These are phyloP conservation scores for Lactifluus pinguis DNA, from an alignment of 768 basidiomycete species.

Conservation along the genomic window DNA sequence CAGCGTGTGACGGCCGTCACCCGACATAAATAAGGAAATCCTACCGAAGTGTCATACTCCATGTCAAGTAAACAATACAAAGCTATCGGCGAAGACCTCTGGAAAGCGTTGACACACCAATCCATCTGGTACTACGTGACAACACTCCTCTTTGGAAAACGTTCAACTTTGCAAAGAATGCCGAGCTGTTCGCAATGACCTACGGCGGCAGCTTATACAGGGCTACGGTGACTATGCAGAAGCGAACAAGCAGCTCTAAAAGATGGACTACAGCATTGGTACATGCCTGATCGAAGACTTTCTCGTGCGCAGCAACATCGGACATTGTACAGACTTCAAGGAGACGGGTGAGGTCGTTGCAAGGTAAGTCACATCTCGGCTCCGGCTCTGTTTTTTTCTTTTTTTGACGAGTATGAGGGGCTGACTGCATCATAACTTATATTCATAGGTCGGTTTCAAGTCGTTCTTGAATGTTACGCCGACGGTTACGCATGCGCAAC, in stretches of 20 bases:
- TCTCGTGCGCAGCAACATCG: slow-evolving; percentile 83
- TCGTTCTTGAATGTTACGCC: slow-evolving; percentile 93
- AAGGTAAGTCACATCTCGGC: slow-evolving; percentile 41
- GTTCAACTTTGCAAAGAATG: slow-evolving; percentile 63
- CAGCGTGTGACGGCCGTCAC: too few relatives aligned
- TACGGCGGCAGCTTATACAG: slow-evolving; percentile 95
- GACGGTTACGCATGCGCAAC: slow-evolving; percentile 56
- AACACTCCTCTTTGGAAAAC: slow-evolving; percentile 17
- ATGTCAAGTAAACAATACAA: slow-evolving; percentile 88
- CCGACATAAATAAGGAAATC: too few relatives aligned
- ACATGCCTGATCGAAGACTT: slow-evolving; percentile 96
- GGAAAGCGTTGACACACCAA: slow-evolving; percentile 57
- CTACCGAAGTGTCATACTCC: too few relatives aligned
- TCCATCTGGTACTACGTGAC: slow-evolving; percentile 9
- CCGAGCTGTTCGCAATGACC: slow-evolving; percentile 92
- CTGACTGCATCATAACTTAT: background rate
- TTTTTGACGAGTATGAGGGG: background rate
- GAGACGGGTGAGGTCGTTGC: slow-evolving; percentile 92
- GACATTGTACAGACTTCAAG: slow-evolving; percentile 93
- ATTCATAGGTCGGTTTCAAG: slow-evolving; percentile 89
- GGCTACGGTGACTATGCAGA: slow-evolving; percentile 97
- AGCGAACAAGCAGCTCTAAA: slow-evolving; percentile 94
- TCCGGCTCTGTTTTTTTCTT: background rate
- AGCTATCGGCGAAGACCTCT: slow-evolving; percentile 86
- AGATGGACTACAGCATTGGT: slow-evolving; percentile 99